Evolutionary conservation across 2,329 filamentous ascomycete genomes (phyloP), one percentile per base, ranked within the genome.

Genomic region (Paracoccidioides lutzii): DNA sequence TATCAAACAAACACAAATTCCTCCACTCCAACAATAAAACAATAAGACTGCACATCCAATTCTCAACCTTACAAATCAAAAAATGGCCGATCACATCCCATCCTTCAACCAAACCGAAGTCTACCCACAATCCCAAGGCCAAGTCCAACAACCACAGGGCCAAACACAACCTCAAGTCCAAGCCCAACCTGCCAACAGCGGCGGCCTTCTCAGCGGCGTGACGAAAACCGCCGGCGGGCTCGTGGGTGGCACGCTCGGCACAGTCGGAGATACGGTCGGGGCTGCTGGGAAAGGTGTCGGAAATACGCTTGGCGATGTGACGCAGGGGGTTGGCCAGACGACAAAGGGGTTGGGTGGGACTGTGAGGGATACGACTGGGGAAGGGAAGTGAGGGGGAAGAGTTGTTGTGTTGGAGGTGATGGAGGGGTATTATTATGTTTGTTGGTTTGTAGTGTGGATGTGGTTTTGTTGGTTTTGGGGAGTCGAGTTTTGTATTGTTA

Each of bases 251-350:
- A 40, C 48, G 1, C 22, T 52, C 2, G 37, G 32, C 14, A 57
- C 56, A 7, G 44, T 46, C 1, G 56, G 45, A 22, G 30, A 55
- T 6, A 57, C 56, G 2, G 53, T 55, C 41, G 53, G 56, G 30
- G 38, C 56, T 10, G 52, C 44, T 6, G 56, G 53, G 10, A 49
- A 55, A n/a, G 56, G 56, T 6, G 35, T 55, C 32, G 56, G 56
- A 30, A 57, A 45, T 32, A 57, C 45, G 5, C 12, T 45, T 5
- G 52, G 42, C 9, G 43, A 55, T 45, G 45, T 41, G 28, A 42
- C 53, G 7, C 32, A 48, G 28, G 53, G 53, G 2, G 37, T 57
- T 12, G 40, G 54, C 33, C 38, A 38, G 22, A 41, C 43, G 12
- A 40, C 50, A 38, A 52, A 53, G 28, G 50, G 41, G 3, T 12